Evolutionary conservation across 2,329 filamentous ascomycete genomes (phyloP).

Genomic region (Penicillium sp.): DNA sequence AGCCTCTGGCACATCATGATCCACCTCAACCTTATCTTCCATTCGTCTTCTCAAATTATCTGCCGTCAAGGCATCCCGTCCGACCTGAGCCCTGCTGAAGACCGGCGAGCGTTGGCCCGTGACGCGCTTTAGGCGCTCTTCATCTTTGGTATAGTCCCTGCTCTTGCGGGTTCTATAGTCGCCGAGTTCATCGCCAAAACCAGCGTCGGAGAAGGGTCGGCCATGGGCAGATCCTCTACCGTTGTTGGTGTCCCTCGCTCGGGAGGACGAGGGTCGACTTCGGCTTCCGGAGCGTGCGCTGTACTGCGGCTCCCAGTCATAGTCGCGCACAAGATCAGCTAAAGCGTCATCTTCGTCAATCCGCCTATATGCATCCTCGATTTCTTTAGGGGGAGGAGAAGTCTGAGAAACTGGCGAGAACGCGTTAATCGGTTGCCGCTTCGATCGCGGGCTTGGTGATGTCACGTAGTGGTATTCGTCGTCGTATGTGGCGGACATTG

Average conservation of each 20-base stretch:
- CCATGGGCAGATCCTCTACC: conserved; percentile 16
- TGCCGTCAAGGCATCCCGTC: conserved; percentile 33
- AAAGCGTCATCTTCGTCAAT: conserved; percentile 42
- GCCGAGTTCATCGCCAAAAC: conserved; percentile 36
- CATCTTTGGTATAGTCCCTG: conserved; percentile 40
- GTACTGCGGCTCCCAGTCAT: conserved; percentile 26
- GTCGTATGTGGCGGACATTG: conserved; percentile 8
- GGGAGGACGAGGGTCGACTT: conserved; percentile 28
- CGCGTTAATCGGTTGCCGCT: conserved; percentile 24
- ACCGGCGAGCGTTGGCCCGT: conserved; percentile 42
- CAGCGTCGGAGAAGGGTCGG: conserved; percentile 31
- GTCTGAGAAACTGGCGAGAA: conserved; percentile 35
- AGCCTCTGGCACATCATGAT: conserved; percentile 19
- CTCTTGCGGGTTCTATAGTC: conserved; percentile 37
- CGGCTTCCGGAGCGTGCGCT: conserved; percentile 19
- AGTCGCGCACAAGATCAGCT: conserved; percentile 35
- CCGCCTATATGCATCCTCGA: conserved; percentile 41
- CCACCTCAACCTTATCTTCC: conserved; percentile 22
- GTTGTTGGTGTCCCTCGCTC: conserved; percentile 20
- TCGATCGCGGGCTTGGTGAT: conserved; percentile 35
- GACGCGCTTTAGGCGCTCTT: conserved; percentile 41
- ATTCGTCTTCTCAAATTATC: conserved; percentile 42
- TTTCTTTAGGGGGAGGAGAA: conserved; percentile 41
- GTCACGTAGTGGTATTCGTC: conserved; percentile 20
- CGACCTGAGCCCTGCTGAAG: conserved; percentile 42